Conservation (phyloP, 2,329 filamentous ascomycete species). For the Claviceps capensis region DNA sequence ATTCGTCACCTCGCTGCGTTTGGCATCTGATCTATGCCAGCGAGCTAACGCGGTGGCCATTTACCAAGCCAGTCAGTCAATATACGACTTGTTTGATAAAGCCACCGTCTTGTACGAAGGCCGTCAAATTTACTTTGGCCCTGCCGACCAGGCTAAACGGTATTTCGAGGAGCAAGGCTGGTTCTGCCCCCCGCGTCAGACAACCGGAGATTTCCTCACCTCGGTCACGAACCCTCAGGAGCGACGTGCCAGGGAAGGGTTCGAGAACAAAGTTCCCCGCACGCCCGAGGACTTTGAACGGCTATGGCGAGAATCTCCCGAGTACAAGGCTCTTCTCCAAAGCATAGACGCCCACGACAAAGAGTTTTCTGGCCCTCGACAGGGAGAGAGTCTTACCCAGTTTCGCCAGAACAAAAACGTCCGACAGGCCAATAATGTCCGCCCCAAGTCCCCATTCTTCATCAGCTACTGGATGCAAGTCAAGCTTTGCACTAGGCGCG, state of each 20-base stretch:
- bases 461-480: conserved; percentile 42
- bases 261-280: conserved; percentile 47
- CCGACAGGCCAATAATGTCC: conserved; percentile 37
- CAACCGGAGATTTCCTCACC: conserved; percentile 56
- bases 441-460: conserved; percentile 42
- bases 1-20: conserved; percentile 54
- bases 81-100: conserved; percentile 66
- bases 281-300: conserved; percentile 56
- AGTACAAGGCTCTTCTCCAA: conserved; percentile 26
- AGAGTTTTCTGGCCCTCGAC: conserved; percentile 27
- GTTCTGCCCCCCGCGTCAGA: conserved; percentile 52
- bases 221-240: conserved; percentile 53
- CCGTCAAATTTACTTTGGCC: conserved; percentile 63
- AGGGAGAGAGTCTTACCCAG: conserved; percentile 23
- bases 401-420: conserved; percentile 34
- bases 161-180: conserved; percentile 61
- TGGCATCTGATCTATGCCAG: conserved; percentile 48
- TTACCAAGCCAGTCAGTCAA: conserved; percentile 57
- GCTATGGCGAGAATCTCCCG: conserved; percentile 30
- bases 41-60: conserved; percentile 53
- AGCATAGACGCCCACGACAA: conserved; percentile 39
- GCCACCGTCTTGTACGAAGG: conserved; percentile 63
- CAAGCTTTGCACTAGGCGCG: conserved; percentile 33
- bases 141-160: conserved; percentile 39
- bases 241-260: conserved; percentile 39